Percentiles rank a stretch among this genome's conserved stretches.
Conservation (phyloP, 2,329 filamentous ascomycete genomes). For the Ramularia endophylla region DNA sequence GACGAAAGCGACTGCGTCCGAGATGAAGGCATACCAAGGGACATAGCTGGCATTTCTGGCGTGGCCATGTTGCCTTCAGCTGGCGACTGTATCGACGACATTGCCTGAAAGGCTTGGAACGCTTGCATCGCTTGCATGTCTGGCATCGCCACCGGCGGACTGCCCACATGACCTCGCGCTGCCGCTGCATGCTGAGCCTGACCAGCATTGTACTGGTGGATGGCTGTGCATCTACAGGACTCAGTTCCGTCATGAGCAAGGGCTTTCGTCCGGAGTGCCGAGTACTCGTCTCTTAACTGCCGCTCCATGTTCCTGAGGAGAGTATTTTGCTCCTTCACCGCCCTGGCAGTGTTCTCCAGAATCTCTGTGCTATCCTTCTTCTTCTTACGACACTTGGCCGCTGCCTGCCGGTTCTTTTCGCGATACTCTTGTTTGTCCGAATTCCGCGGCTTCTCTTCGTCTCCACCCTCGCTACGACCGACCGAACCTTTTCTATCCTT, state of each 20-base stretch:
- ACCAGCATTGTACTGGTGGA: conserved; percentile 30
- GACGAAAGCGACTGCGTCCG: too few relatives aligned
- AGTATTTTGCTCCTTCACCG: conserved; percentile 30
- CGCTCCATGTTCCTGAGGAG: conserved; percentile 28
- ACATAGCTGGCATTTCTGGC: too few relatives aligned
- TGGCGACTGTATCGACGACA: too few relatives aligned
- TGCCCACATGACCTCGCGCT: too few relatives aligned
- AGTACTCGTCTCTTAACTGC: conserved; percentile 29
- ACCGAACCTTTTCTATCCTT: conserved; percentile 12
- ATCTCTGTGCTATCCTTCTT: conserved; percentile 53
- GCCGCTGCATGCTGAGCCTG: conserved; percentile 18
- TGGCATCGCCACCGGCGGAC: too few relatives aligned
- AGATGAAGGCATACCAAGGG: too few relatives aligned
- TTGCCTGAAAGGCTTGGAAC: too few relatives aligned
- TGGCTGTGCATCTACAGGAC: conserved; percentile 27
- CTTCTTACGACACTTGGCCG: conserved; percentile 68
- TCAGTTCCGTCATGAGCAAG: conserved; percentile 26
- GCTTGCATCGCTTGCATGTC: too few relatives aligned
- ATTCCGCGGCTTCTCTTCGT: conserved; percentile 3
- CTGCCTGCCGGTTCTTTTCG: conserved; percentile 65
- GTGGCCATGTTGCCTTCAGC: too few relatives aligned
- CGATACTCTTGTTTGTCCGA: conserved; percentile 52
- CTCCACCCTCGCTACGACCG: conserved; percentile 14
- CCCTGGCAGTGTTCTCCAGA: conserved; percentile 43
- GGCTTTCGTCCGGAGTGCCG: conserved; percentile 27